Percentiles rank a stretch among this genome's conserved stretches.
Conservation (phyloP, 2,329 filamentous ascomycete species). For the Xylaria sp. region DNA sequence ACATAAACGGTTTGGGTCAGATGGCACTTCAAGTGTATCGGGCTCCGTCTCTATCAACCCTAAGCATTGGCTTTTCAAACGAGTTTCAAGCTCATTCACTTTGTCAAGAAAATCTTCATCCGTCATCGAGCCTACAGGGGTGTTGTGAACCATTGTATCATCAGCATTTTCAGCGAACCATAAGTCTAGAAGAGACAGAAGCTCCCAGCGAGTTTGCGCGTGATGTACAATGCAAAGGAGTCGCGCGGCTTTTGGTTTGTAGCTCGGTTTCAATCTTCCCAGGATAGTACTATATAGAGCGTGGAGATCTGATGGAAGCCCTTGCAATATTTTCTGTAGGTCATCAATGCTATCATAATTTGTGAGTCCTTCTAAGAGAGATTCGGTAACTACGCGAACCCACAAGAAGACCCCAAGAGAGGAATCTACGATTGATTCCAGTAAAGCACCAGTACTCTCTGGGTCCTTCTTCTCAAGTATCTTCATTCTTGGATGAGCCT, state of each 20-base stretch:
- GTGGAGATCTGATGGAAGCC: conserved; percentile 30
- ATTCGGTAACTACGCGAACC: conserved; percentile 31
- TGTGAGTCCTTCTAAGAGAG: conserved; percentile 27
- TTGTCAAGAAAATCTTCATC: conserved; percentile 21
- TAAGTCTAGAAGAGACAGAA: conserved; percentile 24
- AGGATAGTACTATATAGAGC: conserved; percentile 30
- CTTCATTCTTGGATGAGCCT: conserved; percentile 25
- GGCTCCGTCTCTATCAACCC: conserved; percentile 25
- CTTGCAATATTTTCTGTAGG: conserved; percentile 24
- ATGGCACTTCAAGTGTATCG: background rate
- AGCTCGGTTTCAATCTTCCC: conserved; percentile 8
- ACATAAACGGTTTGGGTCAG: background rate
- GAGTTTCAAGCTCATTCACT: conserved; percentile 24
- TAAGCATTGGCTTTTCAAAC: conserved; percentile 29
- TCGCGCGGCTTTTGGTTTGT: conserved; percentile 21
- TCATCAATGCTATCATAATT: conserved; percentile 30
- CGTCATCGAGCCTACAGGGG: conserved; percentile 7
- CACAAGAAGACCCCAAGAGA: conserved; percentile 34
- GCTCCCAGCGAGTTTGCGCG: background rate
- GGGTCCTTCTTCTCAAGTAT: conserved; percentile 10
- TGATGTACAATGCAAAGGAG: conserved; percentile 23
- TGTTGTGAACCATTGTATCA: conserved; percentile 9
- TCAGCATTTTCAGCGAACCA: conserved; percentile 31
- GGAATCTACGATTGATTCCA: conserved; percentile 22
- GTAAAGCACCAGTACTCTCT: background rate